These are phyloP conservation scores for Conticribra guillardii DNA, from an alignment of 108 stramenopile genomes.

Conservation along the genomic window DNA sequence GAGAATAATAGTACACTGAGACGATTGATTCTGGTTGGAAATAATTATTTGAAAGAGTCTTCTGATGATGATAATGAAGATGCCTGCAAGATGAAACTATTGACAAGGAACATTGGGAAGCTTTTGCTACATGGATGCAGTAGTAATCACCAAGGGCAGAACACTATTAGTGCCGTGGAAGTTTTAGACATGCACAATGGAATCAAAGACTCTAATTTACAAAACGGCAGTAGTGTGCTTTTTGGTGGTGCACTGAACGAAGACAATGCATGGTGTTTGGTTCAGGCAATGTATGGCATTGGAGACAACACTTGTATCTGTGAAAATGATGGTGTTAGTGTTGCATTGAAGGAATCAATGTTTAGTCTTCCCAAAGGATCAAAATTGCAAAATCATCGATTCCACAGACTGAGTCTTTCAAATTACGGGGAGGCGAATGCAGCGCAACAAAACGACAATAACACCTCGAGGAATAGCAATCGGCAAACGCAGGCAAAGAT, in stretches of 20 bases:
- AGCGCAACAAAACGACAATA: background rate
- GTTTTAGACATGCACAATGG: constrained; percentile 18
- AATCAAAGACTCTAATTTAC: background rate
- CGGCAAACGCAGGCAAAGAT: no score
- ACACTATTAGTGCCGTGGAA: no score
- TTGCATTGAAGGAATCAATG: background rate
- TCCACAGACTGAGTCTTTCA: constrained; percentile 21
- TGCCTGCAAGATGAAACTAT: background rate
- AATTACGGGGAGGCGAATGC: background rate
- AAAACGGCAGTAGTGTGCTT: background rate
- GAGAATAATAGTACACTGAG: background rate
- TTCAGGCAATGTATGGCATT: constrained; percentile 9
- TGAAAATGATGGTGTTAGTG: no score
- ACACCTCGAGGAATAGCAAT: no score
- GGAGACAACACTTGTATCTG: no score
- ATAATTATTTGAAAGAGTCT: constrained; percentile 4
- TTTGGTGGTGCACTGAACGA: background rate
- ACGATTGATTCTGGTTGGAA: background rate
- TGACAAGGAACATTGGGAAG: background rate
- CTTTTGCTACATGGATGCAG: no score
- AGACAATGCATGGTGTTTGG: constrained; percentile 1
- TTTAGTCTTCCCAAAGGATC: background rate
- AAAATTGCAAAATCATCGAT: constrained; percentile 7
- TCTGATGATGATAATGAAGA: background rate
- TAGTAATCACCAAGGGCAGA: no score